phyloP scores from a whole-genome alignment of 2,329 filamentous ascomycete species.

The Fusarium veterinarium region DNA sequence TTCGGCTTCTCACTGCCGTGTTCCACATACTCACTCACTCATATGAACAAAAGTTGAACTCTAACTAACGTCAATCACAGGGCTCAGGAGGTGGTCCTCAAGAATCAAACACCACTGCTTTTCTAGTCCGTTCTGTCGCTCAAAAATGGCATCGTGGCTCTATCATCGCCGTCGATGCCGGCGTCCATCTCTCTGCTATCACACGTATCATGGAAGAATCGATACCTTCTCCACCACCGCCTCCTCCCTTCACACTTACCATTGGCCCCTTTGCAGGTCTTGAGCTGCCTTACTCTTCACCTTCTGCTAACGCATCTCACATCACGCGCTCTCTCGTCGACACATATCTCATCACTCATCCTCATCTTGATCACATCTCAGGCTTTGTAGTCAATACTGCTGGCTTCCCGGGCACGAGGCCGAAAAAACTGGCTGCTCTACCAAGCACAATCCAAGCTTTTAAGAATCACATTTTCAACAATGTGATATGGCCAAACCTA shows the following conservation, averaged over 20 bases:
- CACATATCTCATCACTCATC: constrained; percentile 92
- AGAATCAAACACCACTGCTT: constrained; percentile 89
- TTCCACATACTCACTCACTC: background rate
- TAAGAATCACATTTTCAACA: constrained; percentile 96
- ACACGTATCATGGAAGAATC: constrained; percentile 78
- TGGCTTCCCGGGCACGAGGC: constrained; percentile 80
- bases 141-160: constrained; percentile 85
- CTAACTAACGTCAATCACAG: constrained; percentile 57
- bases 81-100: constrained; percentile 89
- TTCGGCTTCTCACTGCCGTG: constrained; percentile 7
- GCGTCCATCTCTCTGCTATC: constrained; percentile 88
- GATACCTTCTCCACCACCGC: constrained; percentile 51
- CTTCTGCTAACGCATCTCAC: constrained; percentile 82
- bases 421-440: constrained; percentile 87
- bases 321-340: constrained; percentile 84
- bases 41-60: background rate
- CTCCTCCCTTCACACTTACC: constrained; percentile 64
- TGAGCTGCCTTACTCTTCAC: constrained; percentile 72
- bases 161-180: constrained; percentile 91
- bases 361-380: constrained; percentile 94
- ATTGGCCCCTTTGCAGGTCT: constrained; percentile 85
- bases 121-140: constrained; percentile 85
- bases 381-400: constrained; percentile 96
- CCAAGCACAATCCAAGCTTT: constrained; percentile 92
- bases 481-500: constrained; percentile 96